Base-by-base conservation (phyloP, 1,139 yeast genomes). In the Blastobotrys buckinghamii region DNA sequence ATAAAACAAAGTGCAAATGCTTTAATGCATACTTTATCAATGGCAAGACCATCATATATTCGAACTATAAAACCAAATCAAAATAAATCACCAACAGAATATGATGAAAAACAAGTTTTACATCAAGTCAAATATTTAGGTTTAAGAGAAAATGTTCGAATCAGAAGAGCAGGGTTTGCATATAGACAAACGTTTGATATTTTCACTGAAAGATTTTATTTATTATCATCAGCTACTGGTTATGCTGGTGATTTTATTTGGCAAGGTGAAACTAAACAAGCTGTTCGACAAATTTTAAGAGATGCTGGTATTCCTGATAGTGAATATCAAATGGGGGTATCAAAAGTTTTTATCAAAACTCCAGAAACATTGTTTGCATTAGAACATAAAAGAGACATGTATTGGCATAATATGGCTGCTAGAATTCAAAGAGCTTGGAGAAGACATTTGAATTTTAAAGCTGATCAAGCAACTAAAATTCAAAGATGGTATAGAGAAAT, bases 361-460 rank as follows among this genome's bases (percentile, higher is more conserved):
- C 99, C 99, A 7, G 98, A 94, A 64, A 92, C 98, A 0, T 74
- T 94, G 58, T 94, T 94, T 67, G 96, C 96, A 0, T 72, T 94
- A 53, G 99, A 94, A 69, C 94, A 88, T 61, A 82, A 90, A 94
- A 80, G 98, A 67, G 99, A 94, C 62, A 85, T 83, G 70, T 94
- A 89, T 65, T 94, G 98, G 98, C 94, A 89, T 63, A 88, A 87
- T 60, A 94, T 92, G 96, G 98, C 98, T 2, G 90, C 96, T 1
- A 79, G 96, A 59, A 92, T 94, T 58, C 99, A 94, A 71, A 78
- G 97, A 58, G 97, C 98, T 5, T 89, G 97, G 90, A 79, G 98
- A 71, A 75, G 87, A 58, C 87, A 84, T 63, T 70, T 83, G 53
- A 82, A 82, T 64, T 76, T 87, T 62, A 83, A 90, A 68, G 84